Evolutionary conservation across 2,329 filamentous ascomycete genomes (phyloP).

Genomic region (Neonectria faginata): DNA sequence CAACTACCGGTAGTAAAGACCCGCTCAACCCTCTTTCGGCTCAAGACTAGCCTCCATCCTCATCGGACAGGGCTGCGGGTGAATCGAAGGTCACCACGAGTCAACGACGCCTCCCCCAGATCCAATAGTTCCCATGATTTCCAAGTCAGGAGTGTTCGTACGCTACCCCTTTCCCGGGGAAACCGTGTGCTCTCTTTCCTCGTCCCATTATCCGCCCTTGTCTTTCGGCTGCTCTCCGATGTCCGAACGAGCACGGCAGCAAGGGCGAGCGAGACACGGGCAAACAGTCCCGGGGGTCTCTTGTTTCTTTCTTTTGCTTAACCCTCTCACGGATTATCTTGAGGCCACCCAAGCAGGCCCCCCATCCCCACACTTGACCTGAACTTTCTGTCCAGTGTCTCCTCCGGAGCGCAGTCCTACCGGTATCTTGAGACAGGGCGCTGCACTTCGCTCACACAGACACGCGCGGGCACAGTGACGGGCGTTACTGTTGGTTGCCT

Average conservation of each 20-base stretch:
- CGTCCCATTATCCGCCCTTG: conserved; percentile 10
- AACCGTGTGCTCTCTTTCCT: conserved; percentile 17
- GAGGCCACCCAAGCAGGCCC: conserved; percentile 16
- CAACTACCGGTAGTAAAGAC: background rate
- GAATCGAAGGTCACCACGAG: conserved; percentile 1
- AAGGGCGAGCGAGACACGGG: conserved; percentile 12
- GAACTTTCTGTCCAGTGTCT: background rate
- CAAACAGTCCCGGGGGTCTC: background rate
- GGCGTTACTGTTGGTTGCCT: conserved; percentile 3
- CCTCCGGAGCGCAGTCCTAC: background rate
- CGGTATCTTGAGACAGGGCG: conserved; percentile 16
- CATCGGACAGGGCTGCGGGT: conserved; percentile 2
- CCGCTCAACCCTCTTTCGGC: background rate
- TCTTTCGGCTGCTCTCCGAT: background rate
- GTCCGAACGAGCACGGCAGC: background rate
- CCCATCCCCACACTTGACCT: conserved; percentile 27
- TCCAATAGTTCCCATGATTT: conserved; percentile 25
- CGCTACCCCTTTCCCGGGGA: background rate
- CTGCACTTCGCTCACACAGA: conserved; percentile 3
- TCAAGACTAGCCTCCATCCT: background rate
- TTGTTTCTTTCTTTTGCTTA: background rate
- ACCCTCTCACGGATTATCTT: conserved; percentile 17
- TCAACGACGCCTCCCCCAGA: background rate
- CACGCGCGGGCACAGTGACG: conserved; percentile 10
- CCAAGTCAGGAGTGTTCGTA: background rate